phyloP scores from a whole-genome alignment of 441 rosid species.

The Pelargonium australe region DNA sequence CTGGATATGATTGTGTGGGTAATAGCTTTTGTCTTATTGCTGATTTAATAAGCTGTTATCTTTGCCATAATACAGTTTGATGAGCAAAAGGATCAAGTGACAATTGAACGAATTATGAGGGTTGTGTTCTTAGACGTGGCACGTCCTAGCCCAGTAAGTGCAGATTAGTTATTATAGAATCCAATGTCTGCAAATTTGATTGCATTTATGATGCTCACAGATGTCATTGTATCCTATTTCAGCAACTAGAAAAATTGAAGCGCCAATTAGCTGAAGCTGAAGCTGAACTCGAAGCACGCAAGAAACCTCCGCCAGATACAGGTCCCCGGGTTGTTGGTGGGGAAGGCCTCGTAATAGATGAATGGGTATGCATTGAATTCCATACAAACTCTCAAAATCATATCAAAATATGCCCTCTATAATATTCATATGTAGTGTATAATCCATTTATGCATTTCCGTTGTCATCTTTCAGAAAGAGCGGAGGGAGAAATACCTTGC shows the following conservation, averaged over 20 bases:
- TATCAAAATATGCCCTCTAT: neutral
- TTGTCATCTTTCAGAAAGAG: constrained; percentile 44
- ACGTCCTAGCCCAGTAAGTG: constrained; percentile 51
- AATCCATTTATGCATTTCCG: neutral
- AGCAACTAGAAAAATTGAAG: constrained; percentile 63
- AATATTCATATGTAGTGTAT: neutral
- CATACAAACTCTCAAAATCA: neutral
- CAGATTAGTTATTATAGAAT: neutral
- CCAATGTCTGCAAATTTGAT: neutral
- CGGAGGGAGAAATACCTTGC: constrained; percentile 73
- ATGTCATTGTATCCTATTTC: constrained; percentile 8
- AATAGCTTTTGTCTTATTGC: neutral
- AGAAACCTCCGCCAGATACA: constrained; percentile 54
- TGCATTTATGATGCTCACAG: neutral
- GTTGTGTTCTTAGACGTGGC: constrained; percentile 48
- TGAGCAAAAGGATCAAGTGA: constrained; percentile 57
- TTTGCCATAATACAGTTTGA: constrained; percentile 41
- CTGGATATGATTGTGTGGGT: neutral
- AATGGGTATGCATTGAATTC: constrained; percentile 44
- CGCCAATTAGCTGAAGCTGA: constrained; percentile 64
- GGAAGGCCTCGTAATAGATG: constrained; percentile 67
- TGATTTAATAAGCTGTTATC: neutral
- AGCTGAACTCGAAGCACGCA: constrained; percentile 59
- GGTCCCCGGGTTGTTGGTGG: constrained; percentile 49
- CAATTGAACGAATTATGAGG: constrained; percentile 48